phyloP scores from a whole-genome alignment of 192 early-diverging fungal genomes.

The Funneliformis mosseae region DNA sequence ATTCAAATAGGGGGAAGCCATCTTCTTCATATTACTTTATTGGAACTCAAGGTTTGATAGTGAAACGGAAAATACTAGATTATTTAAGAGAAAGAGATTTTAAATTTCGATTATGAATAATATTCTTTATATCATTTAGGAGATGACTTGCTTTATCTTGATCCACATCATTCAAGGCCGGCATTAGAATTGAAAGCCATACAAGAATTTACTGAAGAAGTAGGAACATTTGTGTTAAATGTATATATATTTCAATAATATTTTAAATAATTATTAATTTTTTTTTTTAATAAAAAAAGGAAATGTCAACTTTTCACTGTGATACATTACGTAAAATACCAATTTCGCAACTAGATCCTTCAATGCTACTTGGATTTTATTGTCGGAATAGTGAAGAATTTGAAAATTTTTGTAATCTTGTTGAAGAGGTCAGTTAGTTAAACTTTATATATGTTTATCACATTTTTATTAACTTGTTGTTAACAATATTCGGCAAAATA shows the following conservation, averaged over 20 bases:
- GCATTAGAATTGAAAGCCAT: slow-evolving; percentile 56
- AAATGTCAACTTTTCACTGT: slow-evolving; percentile 85
- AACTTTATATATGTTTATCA: not conserved
- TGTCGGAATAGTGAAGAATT: slow-evolving; percentile 63
- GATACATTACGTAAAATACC: slow-evolving; percentile 70
- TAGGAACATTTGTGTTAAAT: slow-evolving; percentile 33
- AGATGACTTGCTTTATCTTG: slow-evolving; percentile 84
- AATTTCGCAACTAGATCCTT: slow-evolving; percentile 85
- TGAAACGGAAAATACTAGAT: not conserved
- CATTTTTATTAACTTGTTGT: not conserved
- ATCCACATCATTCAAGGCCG: slow-evolving; percentile 87
- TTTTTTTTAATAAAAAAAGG: slow-evolving; percentile 40
- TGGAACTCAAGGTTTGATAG: slow-evolving; percentile 72
- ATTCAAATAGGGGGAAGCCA: slow-evolving; percentile 73
- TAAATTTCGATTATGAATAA: not conserved
- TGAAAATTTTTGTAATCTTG: slow-evolving; percentile 57
- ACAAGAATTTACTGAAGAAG: slow-evolving; percentile 50
- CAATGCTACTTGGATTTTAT: slow-evolving; percentile 92
- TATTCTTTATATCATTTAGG: slow-evolving; percentile 42
- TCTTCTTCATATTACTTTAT: slow-evolving; percentile 94
- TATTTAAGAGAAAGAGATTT: slow-evolving; percentile 8
- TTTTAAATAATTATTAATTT: not conserved
- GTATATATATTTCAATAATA: slow-evolving; percentile 20
- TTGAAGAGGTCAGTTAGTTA: slow-evolving; percentile 47
- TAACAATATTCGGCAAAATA: not conserved